Conservation (phyloP, 2,329 filamentous ascomycete genomes). For the Monosporascus sp. region DNA sequence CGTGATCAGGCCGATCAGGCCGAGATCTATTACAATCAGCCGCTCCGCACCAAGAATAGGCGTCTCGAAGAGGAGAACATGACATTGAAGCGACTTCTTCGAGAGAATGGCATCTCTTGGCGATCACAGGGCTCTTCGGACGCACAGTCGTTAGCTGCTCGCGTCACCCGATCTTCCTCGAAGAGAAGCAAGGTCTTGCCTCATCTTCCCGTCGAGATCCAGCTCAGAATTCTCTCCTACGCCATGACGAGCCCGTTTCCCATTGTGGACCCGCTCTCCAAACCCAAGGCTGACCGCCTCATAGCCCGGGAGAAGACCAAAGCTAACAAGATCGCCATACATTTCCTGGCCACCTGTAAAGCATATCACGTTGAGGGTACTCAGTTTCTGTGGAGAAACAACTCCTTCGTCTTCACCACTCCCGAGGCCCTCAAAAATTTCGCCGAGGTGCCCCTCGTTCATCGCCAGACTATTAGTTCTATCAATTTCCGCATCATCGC, state of each 20-base stretch:
- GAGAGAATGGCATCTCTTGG: constrained; percentile 48
- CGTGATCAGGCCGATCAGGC: constrained; percentile 48
- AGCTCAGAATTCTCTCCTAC: constrained; percentile 46
- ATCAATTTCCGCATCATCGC: constrained; percentile 49
- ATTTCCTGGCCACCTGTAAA: constrained; percentile 47
- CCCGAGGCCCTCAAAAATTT: constrained; percentile 44
- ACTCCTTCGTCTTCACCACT: constrained; percentile 51
- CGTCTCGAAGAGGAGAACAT: constrained; percentile 43
- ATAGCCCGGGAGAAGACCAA: constrained; percentile 36
- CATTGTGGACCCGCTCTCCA: constrained; percentile 50
- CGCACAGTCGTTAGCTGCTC: constrained; percentile 2
- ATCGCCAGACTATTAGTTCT: constrained; percentile 38
- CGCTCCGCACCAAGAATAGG: constrained; percentile 41
- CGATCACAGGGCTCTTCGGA: constrained; percentile 25
- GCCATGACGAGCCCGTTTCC: constrained; percentile 42
- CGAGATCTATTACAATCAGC: constrained; percentile 40
- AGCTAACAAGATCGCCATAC: constrained; percentile 45
- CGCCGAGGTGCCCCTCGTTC: constrained; percentile 35
- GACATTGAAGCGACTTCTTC: constrained; percentile 44
- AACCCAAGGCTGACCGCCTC: constrained; percentile 36
- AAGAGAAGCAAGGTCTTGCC: constrained; percentile 26
- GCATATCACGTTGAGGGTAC: constrained; percentile 44
- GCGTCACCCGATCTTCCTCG: constrained; percentile 22
- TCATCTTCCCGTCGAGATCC: constrained; percentile 46
- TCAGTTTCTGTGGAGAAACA: constrained; percentile 44